phyloP scores from a whole-genome alignment of 2,329 filamentous ascomycete species.

The Fusarium fujikuroi region DNA sequence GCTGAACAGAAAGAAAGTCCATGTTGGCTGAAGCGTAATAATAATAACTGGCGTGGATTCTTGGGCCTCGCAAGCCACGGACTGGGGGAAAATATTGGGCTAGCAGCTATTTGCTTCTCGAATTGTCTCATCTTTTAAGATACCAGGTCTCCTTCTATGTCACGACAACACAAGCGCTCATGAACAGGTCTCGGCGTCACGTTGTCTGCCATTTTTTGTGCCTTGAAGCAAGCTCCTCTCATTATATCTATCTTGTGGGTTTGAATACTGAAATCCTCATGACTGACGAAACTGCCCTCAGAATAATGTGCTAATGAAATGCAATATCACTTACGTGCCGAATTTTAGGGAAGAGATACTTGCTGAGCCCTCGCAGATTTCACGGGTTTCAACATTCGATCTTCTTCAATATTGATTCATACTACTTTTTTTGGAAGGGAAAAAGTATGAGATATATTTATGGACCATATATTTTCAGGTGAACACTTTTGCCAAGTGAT shows the following conservation, averaged over 20 bases:
- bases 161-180: conserved; percentile 34
- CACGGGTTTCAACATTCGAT: conserved; percentile 2
- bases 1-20: conserved; percentile 38
- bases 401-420: not conserved
- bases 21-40: conserved; percentile 37
- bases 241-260: conserved; percentile 27
- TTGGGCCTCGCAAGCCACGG: conserved; percentile 1
- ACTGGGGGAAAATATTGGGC: conserved; percentile 9
- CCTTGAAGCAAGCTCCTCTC: conserved; percentile 26
- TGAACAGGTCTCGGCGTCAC: conserved; percentile 16
- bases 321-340: not conserved
- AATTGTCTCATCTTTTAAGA: conserved; percentile 30
- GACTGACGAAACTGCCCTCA: conserved; percentile 21
- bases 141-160: conserved; percentile 34
- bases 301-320: conserved; percentile 19
- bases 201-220: conserved; percentile 14
- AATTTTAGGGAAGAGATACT: not conserved
- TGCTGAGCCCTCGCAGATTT: conserved; percentile 19
- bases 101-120: conserved; percentile 10
- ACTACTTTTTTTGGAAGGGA: not conserved
- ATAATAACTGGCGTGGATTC: conserved; percentile 36
- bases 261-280: conserved; percentile 30
- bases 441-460: not conserved
- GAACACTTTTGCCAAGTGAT: not conserved
- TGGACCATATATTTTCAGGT: not conserved